Evolutionary conservation across 148 eudicot genomes (phyloP).

Genomic region (Chenopodium quinoa): DNA sequence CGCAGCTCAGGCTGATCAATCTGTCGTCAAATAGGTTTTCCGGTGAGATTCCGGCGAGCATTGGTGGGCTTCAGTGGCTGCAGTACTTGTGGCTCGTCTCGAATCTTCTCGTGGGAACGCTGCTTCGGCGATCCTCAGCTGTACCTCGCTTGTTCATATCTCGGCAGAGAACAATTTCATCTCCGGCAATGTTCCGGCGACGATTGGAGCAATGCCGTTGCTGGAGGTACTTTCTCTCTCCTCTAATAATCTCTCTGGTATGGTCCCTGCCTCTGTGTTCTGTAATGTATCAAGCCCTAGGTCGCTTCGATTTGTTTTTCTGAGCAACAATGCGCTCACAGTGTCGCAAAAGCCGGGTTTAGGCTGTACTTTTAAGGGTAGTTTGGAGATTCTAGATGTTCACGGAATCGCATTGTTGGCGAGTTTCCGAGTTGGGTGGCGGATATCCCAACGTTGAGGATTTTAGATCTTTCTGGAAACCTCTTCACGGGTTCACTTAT

Average conservation of each 20-base stretch:
- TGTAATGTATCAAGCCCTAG: constrained; percentile 43
- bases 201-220: constrained; percentile 38
- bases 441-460: constrained; percentile 34
- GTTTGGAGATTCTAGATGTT: constrained; percentile 47
- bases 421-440: constrained; percentile 56
- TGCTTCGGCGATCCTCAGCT: constrained; percentile 61
- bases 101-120: constrained; percentile 49
- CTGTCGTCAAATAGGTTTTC: constrained; percentile 48
- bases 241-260: constrained; percentile 54
- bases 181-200: constrained; percentile 57
- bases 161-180: constrained; percentile 55
- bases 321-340: constrained; percentile 59
- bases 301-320: constrained; percentile 35
- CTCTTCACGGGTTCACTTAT: constrained; percentile 46
- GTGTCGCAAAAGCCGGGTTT: constrained; percentile 16
- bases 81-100: constrained; percentile 53
- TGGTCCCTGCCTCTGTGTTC: constrained; percentile 47
- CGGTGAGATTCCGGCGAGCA: constrained; percentile 52
- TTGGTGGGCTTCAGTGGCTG: constrained; percentile 46
- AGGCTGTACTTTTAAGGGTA: constrained; percentile 31
- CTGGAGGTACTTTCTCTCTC: constrained; percentile 57
- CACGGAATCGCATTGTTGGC: constrained; percentile 52
- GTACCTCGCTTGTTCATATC: constrained; percentile 50
- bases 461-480: constrained; percentile 63
- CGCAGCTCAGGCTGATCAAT: constrained; percentile 43